Percentiles rank a stretch among this genome's conserved stretches.
phyloP scores from a whole-genome alignment of 129 eudicot genomes.

The Daucus carota region DNA sequence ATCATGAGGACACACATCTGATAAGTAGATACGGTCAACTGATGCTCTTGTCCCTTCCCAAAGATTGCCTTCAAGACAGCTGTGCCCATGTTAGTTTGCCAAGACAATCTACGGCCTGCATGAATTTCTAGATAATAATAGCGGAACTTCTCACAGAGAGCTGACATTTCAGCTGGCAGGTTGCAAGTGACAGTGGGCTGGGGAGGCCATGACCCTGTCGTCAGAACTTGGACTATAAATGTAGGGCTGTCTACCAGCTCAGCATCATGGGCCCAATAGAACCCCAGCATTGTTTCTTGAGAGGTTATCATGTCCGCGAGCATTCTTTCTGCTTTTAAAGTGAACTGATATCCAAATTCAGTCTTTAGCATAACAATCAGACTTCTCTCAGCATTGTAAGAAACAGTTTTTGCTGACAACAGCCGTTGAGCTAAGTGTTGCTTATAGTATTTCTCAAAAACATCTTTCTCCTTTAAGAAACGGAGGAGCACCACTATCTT shows the following conservation, averaged over 20 bases:
- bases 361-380: constrained; percentile 45
- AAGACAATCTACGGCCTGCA: constrained; percentile 60
- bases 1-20: constrained; percentile 80
- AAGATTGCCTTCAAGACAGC: constrained; percentile 61
- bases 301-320: constrained; percentile 79
- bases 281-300: constrained; percentile 71
- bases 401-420: constrained; percentile 24
- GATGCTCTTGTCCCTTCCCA: constrained; percentile 61
- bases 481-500: constrained; percentile 74
- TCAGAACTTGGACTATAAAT: constrained; percentile 55
- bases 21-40: constrained; percentile 63
- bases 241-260: constrained; percentile 51
- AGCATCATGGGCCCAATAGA: constrained; percentile 38
- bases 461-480: constrained; percentile 37
- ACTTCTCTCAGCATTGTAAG: constrained; percentile 38
- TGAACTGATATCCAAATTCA: constrained; percentile 82
- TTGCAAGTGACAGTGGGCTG: constrained; percentile 63
- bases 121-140: constrained; percentile 72
- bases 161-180: constrained; percentile 53
- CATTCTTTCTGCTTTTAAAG: constrained; percentile 82
- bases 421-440: constrained; percentile 29
- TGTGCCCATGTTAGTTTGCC: constrained; percentile 90
- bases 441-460: constrained; percentile 24
- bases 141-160: constrained; percentile 61
- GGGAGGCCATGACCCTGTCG: constrained; percentile 64